A percentile compares a stretch with the other conserved stretches of the same genome.
These are phyloP conservation scores for Trichoderma endophyticum DNA, from an alignment of 2,329 filamentous ascomycete genomes.

Conservation along the genomic window DNA sequence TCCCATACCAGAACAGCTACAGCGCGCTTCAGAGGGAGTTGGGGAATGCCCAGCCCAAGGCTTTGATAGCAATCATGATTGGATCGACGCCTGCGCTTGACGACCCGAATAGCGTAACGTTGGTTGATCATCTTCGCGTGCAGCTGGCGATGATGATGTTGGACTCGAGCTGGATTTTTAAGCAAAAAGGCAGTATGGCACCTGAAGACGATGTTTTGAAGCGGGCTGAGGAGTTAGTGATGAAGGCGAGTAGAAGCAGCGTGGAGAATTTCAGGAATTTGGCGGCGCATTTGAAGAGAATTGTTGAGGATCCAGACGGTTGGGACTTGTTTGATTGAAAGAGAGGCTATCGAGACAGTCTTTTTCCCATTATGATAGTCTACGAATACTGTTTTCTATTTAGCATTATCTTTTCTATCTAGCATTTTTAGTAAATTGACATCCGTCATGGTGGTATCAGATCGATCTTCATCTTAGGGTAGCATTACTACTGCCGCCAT, in stretches of 20 bases:
- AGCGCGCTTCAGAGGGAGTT: not conserved
- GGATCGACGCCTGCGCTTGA: not conserved
- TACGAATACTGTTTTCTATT: not conserved
- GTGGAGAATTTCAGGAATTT: not conserved
- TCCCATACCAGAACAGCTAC: not conserved
- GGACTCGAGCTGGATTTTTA: not conserved
- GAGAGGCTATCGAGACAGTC: not conserved
- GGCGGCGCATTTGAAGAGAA: not conserved
- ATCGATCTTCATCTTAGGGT: not conserved
- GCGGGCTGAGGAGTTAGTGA: slow-evolving; percentile 16
- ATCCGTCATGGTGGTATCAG: not conserved
- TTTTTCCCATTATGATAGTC: not conserved
- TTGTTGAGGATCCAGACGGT: not conserved
- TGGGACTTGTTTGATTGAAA: not conserved
- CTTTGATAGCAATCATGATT: not conserved
- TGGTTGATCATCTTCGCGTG: slow-evolving; percentile 24
- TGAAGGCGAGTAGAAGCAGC: slow-evolving; percentile 18
- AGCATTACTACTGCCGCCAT: not conserved
- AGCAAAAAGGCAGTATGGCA: not conserved
- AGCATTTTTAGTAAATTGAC: not conserved
- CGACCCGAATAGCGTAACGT: not conserved
- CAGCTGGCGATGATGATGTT: slow-evolving; percentile 22
- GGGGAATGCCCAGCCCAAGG: not conserved
- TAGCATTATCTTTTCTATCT: not conserved
- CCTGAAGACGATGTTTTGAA: not conserved